These are phyloP conservation scores for Syzygium aqueum DNA, from an alignment of 345 rosid species.

Conservation along the genomic window DNA sequence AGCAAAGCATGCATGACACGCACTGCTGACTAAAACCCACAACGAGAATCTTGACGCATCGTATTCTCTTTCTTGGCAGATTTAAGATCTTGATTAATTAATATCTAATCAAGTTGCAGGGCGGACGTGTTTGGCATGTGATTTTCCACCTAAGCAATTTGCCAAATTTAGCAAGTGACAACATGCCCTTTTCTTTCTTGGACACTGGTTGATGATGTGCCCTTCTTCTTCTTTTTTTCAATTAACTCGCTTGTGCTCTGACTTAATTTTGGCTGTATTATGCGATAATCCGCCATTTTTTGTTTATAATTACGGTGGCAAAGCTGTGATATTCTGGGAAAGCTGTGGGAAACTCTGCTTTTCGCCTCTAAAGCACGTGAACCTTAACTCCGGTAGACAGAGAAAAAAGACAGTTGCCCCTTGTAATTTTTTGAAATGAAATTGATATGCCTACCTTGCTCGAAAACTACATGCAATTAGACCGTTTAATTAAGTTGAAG, in stretches of 20 bases:
- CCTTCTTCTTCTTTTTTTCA: background rate
- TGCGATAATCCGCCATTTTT: background rate
- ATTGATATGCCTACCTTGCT: background rate
- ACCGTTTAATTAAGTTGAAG: background rate
- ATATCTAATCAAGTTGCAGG: background rate
- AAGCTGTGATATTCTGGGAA: background rate
- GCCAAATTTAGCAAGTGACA: background rate
- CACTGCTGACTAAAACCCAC: background rate
- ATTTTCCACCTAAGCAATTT: background rate
- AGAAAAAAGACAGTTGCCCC: background rate
- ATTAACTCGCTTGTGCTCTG: background rate
- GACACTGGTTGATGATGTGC: background rate
- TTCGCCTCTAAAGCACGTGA: background rate
- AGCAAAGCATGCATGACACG: background rate
- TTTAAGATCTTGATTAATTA: background rate
- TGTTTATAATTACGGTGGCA: background rate
- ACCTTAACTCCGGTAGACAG: background rate
- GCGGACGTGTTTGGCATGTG: background rate
- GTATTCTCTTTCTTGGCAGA: background rate
- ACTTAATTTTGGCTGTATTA: background rate
- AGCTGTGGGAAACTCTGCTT: background rate
- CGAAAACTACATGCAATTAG: background rate
- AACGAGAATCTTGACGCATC: background rate
- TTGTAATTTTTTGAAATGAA: background rate
- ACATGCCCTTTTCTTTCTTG: background rate